These are phyloP conservation scores for Fusarium nematophilum DNA, from an alignment of 2,329 filamentous ascomycete species.

Conservation along the genomic window DNA sequence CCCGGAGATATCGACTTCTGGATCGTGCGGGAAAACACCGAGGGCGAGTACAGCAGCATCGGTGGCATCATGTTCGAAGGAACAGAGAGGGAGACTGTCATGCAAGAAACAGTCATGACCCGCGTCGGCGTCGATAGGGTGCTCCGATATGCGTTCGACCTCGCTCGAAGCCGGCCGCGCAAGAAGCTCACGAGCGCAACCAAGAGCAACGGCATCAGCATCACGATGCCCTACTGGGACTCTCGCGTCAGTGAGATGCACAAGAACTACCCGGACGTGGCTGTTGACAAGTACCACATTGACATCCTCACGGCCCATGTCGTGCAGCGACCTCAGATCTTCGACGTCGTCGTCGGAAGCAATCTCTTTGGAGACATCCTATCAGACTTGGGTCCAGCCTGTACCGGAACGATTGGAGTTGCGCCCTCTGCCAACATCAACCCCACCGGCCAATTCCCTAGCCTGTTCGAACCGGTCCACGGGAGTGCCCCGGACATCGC, in stretches of 20 bases:
- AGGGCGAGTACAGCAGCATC: conserved; percentile 75
- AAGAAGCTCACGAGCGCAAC: conserved; percentile 74
- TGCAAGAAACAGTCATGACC: conserved; percentile 73
- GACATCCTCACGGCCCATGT: conserved; percentile 75
- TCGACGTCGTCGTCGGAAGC: conserved; percentile 73
- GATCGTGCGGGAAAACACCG: conserved; percentile 74
- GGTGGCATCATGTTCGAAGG: conserved; percentile 71
- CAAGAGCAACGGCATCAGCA: conserved; percentile 74
- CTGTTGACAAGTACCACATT: conserved; percentile 73
- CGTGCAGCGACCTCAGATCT: conserved; percentile 66
- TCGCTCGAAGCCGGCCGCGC: conserved; percentile 65
- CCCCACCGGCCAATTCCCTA: conserved; percentile 62
- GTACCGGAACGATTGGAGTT: conserved; percentile 78
- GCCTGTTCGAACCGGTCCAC: conserved; percentile 75
- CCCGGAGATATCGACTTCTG: conserved; percentile 74
- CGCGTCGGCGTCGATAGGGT: conserved; percentile 69
- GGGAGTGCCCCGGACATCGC: conserved; percentile 79
- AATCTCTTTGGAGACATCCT: conserved; percentile 76
- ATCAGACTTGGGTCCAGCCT: conserved; percentile 76
- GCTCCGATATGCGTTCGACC: conserved; percentile 73
- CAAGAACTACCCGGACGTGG: conserved; percentile 67
- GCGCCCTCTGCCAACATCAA: conserved; percentile 78
- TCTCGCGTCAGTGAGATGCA: conserved; percentile 66
- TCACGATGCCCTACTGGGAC: conserved; percentile 78
- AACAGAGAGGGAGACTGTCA: conserved; percentile 68